Conservation (phyloP, 441 rosid genomes). For the Macaranga tanarius region DNA sequence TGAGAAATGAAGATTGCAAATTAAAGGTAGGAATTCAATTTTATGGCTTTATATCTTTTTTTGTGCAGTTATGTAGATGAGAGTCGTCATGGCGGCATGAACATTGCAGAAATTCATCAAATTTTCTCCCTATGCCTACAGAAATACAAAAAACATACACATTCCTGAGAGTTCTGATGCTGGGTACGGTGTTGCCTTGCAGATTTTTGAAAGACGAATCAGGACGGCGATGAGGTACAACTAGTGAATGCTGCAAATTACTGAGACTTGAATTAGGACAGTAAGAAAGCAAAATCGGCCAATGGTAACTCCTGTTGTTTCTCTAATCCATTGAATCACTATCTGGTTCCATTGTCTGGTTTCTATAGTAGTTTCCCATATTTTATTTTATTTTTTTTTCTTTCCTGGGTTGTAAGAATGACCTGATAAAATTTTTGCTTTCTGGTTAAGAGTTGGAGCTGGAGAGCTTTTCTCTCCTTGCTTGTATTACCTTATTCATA, state of each 20-base stretch:
- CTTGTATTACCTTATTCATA: not conserved
- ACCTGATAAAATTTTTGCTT: not conserved
- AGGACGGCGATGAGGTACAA: not conserved
- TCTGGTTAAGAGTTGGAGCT: not conserved
- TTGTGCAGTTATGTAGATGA: constrained; percentile 21
- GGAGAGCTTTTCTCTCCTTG: not conserved
- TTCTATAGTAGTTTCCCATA: not conserved
- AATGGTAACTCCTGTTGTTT: not conserved
- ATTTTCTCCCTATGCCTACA: not conserved
- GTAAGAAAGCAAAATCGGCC: not conserved
- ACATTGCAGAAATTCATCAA: not conserved
- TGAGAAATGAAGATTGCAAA: not conserved
- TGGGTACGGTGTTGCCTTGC: not conserved
- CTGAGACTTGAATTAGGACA: not conserved
- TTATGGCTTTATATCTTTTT: constrained; percentile 13
- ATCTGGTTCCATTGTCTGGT: not conserved
- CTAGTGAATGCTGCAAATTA: not conserved
- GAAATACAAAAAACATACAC: not conserved
- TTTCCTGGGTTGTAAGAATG: not conserved
- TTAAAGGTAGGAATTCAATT: not conserved
- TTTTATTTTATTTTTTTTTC: not conserved
- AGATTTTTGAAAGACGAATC: not conserved
- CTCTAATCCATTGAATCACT: not conserved
- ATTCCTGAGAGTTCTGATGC: not conserved
- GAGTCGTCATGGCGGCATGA: not conserved